A percentile compares a stretch with the other conserved stretches of the same genome.
These are phyloP conservation scores for Stevia rebaudiana DNA, from an alignment of 140 eudicot genomes.

Conservation along the genomic window DNA sequence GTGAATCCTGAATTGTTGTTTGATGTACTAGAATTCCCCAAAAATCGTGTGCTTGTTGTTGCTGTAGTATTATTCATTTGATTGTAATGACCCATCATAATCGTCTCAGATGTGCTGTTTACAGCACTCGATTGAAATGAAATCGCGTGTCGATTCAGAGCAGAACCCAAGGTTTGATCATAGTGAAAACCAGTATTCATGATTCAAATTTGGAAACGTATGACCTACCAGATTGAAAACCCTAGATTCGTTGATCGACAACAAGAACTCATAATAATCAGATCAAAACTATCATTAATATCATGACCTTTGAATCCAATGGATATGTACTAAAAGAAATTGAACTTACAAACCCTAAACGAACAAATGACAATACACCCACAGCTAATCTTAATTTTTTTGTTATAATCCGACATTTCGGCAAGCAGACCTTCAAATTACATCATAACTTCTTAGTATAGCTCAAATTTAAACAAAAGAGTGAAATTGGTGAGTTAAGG, in stretches of 20 bases:
- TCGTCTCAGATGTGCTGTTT: conserved; percentile 39
- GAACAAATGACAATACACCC: conserved; percentile 6
- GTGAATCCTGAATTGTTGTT: conserved; percentile 28
- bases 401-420: conserved; percentile 2
- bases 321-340: too few relatives aligned
- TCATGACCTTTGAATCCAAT: background rate
- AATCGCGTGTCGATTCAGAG: conserved; percentile 31
- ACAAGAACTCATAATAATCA: conserved; percentile 16
- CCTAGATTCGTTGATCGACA: conserved; percentile 9
- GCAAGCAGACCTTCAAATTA: conserved; percentile 9
- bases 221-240: conserved; percentile 10
- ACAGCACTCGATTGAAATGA: conserved; percentile 42
- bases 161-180: conserved; percentile 28
- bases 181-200: conserved; percentile 50
- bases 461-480: background rate
- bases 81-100: conserved; percentile 41
- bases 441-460: background rate
- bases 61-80: conserved; percentile 19
- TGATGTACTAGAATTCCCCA: conserved; percentile 32
- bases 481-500: background rate
- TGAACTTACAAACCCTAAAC: conserved; percentile 13
- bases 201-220: background rate
- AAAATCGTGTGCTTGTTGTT: conserved; percentile 19
- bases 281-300: background rate
- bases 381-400: background rate